Base-by-base conservation (phyloP, 1,284 basidiomycete species). In the Coniferiporia weirii region DNA sequence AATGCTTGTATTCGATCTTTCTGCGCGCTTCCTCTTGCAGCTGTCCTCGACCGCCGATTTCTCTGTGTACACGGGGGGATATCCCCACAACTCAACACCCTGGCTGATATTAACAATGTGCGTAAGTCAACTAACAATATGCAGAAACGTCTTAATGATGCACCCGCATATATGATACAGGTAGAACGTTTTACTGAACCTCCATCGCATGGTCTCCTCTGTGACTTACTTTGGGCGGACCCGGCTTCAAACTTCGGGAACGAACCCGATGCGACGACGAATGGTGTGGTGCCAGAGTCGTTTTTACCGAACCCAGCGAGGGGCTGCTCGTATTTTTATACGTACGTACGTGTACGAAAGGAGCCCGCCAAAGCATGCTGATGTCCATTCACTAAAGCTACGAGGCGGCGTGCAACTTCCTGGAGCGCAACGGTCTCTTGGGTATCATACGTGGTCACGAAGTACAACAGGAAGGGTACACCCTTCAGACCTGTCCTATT, bases 51-150 rank as follows among this genome's bases (percentile, higher is more conserved):
- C 75, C 85, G 87, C 68, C 92, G 95, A 68, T 99, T 99, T 79
- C 88, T 99, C 72, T 98, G 95, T 70, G 95, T 99, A 5, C 97
- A 99, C 68, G 96, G 97, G 7, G 96, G 97, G 15, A 82, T 99
- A 46, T 95, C 93, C 0, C 96, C 96, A 0, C 87, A 93, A 66
- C 81, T 99, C 2, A 78, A 87, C 65, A 89, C 86, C 4, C 78
- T 98, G 2, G 84, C 89, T 54, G 95, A 98, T 72, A 70, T 98
- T 35, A 77, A 84, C 47, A 73, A 73, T n/a, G 91, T 92, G 4
- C 22, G 20, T 15, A 5, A 32, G n/a, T 20, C 9, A 13, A 46
- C 15, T 60, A 27, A 13, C 22, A 32, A 34, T 43, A n/a, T 34
- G 9, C 22, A 5, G 43, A 48, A n/a, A 36, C 50, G 22, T 60